Conservation (phyloP, 2,329 filamentous ascomycete genomes). For the Pseudocercospora eumusae region DNA sequence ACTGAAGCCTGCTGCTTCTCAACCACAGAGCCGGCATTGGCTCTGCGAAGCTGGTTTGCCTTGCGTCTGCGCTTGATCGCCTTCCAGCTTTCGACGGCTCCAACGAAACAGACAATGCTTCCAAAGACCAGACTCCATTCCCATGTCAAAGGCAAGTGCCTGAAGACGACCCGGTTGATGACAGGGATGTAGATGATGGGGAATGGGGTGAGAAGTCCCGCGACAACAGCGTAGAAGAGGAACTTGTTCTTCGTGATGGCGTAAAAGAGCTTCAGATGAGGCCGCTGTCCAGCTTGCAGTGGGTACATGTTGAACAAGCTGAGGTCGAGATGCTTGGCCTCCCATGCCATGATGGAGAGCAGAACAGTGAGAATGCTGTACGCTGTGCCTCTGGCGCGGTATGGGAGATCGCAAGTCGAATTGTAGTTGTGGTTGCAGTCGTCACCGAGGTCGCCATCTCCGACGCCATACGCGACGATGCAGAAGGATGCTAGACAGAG, state of each 20-base stretch:
- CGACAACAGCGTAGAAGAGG: constrained; percentile 47
- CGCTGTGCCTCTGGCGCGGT: constrained; percentile 49
- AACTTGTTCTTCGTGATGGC: constrained; percentile 43
- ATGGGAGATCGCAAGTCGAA: constrained; percentile 45
- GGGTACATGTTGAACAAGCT: constrained; percentile 51
- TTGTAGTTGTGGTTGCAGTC: constrained; percentile 51
- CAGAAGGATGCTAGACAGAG: constrained; percentile 50
- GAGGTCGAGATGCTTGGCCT: constrained; percentile 50
- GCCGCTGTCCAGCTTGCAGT: constrained; percentile 28
- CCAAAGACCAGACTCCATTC: constrained; percentile 51
- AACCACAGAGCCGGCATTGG: background rate
- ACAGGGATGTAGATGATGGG: constrained; percentile 50
- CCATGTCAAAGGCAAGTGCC: constrained; percentile 47
- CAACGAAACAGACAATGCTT: constrained; percentile 45
- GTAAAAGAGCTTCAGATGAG: constrained; percentile 40
- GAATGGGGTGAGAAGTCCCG: constrained; percentile 47
- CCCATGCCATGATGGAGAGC: constrained; percentile 51
- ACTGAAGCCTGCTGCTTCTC: constrained; percentile 14
- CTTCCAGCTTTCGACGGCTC: constrained; percentile 50
- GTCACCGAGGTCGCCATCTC: constrained; percentile 45
- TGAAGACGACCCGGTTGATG: constrained; percentile 50
- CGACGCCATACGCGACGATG: constrained; percentile 48
- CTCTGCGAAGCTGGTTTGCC: constrained; percentile 14
- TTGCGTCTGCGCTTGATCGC: constrained; percentile 43
- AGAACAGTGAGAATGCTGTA: constrained; percentile 50